These are phyloP conservation scores for Cicer cuneatum DNA, from an alignment of 306 rosid species.

Conservation along the genomic window DNA sequence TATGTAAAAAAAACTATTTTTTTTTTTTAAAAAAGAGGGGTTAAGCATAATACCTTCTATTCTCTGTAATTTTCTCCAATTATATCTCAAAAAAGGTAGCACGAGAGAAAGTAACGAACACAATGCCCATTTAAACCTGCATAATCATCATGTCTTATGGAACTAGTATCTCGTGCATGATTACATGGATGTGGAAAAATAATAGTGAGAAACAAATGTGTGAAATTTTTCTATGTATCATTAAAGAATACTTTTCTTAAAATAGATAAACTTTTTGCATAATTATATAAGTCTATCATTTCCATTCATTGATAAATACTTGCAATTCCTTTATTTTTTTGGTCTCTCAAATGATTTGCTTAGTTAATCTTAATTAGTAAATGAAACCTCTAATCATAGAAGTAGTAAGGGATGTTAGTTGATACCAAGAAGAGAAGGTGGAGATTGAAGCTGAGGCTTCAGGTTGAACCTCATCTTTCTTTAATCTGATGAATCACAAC, in stretches of 20 bases:
- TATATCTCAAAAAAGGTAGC: constrained; percentile 49
- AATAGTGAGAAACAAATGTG: background rate
- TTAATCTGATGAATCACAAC: constrained; percentile 30
- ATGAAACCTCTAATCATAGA: constrained; percentile 22
- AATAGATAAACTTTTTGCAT: background rate
- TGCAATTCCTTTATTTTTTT: background rate
- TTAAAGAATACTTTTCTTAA: background rate
- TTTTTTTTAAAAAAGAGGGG: too few relatives aligned
- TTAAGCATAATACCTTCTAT: constrained; percentile 49
- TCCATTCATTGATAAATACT: background rate
- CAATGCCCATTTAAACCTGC: constrained; percentile 55
- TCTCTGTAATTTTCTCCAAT: constrained; percentile 35
- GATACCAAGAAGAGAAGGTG: constrained; percentile 46
- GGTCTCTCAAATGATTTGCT: constrained; percentile 8
- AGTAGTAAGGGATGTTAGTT: constrained; percentile 25
- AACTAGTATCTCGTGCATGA: too few relatives aligned
- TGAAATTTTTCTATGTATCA: background rate
- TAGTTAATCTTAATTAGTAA: constrained; percentile 11
- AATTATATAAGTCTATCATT: background rate
- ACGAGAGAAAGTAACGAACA: constrained; percentile 42
- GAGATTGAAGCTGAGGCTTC: constrained; percentile 40
- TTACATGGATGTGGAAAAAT: background rate
- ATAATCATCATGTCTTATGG: constrained; percentile 7
- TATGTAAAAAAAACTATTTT: background rate
- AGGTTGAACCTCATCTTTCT: constrained; percentile 34